Evolutionary conservation across 768 basidiomycete species (phyloP).

Genomic region (Punctularia strigosozonata): DNA sequence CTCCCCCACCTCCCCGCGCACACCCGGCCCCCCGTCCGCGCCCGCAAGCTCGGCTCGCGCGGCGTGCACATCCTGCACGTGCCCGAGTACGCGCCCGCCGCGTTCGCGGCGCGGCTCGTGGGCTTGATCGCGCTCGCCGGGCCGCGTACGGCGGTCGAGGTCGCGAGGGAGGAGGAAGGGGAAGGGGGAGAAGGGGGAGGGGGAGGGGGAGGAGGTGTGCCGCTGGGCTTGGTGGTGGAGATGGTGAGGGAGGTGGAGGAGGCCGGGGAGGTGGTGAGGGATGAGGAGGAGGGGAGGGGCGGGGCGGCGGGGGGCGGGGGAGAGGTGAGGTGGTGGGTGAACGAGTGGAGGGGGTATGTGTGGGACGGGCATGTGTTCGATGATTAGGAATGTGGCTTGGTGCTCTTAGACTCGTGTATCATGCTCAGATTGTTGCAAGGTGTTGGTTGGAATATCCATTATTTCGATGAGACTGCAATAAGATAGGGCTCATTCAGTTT

Average conservation of each 20-base stretch:
- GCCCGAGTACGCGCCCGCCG: conserved; percentile 54
- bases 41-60: conserved; percentile 53
- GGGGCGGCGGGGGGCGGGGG: conserved; percentile 25
- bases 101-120: conserved; percentile 60
- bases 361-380: conserved; percentile 86
- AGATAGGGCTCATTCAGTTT: too few relatives aligned
- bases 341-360: conserved; percentile 51
- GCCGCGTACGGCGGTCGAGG: conserved; percentile 47
- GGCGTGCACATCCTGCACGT: conserved; percentile 79
- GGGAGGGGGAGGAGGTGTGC: too few relatives aligned
- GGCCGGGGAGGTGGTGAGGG: conserved; percentile 62
- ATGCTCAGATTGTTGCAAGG: too few relatives aligned
- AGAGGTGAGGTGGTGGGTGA: conserved; percentile 65
- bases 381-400: too few relatives aligned
- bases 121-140: conserved; percentile 38
- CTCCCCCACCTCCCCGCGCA: conserved; percentile 53
- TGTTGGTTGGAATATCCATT: too few relatives aligned
- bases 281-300: conserved; percentile 38
- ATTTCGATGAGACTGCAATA: too few relatives aligned
- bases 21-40: conserved; percentile 56
- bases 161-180: conserved; percentile 70
- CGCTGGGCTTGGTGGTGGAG: conserved; percentile 64
- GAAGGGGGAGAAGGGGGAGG: conserved; percentile 50
- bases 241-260: conserved; percentile 68
- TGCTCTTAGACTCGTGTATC: too few relatives aligned